Conservation (phyloP, 2,329 filamentous ascomycete genomes). For the Cordyceps tenuipes region DNA sequence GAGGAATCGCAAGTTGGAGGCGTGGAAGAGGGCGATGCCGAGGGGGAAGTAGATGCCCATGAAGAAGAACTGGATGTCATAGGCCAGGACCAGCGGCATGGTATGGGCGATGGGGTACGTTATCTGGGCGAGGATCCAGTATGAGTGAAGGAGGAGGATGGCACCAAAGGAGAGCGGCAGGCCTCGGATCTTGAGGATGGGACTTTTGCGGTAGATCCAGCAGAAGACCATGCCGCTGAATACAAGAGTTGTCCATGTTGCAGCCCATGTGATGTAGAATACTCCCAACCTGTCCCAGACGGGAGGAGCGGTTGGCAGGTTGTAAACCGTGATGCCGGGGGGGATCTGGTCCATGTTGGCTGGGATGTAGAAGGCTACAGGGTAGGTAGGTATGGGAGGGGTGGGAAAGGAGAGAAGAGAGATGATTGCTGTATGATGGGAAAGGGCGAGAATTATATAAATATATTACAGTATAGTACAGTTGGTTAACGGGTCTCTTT, state of each 20-base stretch:
- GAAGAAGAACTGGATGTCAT: constrained; percentile 47
- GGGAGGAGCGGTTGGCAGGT: constrained; percentile 19
- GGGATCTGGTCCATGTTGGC: constrained; percentile 6
- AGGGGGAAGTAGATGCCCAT: constrained; percentile 52
- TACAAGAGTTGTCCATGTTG: constrained; percentile 22
- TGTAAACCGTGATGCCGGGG: constrained; percentile 21
- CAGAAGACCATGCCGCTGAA: constrained; percentile 29
- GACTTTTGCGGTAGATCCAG: constrained; percentile 23
- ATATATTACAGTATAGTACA: too few species aligned
- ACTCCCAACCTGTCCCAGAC: constrained; percentile 22
- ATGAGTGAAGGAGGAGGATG: constrained; percentile 28
- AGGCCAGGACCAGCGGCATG: constrained; percentile 33
- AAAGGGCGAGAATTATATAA: background rate
- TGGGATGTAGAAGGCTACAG: background rate
- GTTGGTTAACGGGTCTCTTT: background rate
- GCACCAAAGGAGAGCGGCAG: constrained; percentile 27
- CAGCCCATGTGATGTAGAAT: constrained; percentile 22
- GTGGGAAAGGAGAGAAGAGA: background rate
- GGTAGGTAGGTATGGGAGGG: too few species aligned
- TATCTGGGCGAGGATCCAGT: constrained; percentile 34
- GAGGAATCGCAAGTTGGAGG: constrained; percentile 44
- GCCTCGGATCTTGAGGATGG: constrained; percentile 32
- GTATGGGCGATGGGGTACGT: constrained; percentile 33
- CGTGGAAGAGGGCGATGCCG: constrained; percentile 51
- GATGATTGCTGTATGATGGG: background rate